Evolutionary conservation across 352 stramenopile genomes (phyloP).

Genomic region (Phytophthora idaei): DNA sequence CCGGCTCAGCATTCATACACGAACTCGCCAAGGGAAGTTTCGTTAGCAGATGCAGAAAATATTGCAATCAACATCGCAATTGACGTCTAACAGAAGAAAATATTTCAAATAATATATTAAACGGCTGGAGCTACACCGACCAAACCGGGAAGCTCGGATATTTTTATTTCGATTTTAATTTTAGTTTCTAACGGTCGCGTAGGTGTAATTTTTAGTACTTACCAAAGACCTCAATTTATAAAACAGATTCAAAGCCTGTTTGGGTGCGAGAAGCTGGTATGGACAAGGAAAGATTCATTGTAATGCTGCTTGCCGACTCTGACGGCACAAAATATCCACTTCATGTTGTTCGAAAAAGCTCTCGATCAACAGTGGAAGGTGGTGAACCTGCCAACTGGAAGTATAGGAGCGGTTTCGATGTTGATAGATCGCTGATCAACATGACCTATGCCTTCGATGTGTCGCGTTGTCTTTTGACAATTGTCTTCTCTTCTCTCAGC

Average conservation of each 20-base stretch:
- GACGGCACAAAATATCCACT: background rate
- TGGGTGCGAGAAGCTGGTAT: constrained; percentile 3
- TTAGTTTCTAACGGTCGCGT: no score
- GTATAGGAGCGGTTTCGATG: background rate
- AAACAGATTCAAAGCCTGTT: background rate
- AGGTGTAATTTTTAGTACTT: constrained; percentile 2
- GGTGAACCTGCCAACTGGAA: constrained; percentile 7
- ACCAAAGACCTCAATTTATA: constrained; percentile 5
- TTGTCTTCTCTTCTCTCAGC: no score
- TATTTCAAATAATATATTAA: no score
- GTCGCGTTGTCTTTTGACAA: no score
- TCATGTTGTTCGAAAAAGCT: constrained; percentile 4
- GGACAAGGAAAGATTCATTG: constrained; percentile 2
- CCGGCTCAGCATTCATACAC: no score
- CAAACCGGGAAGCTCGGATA: background rate
- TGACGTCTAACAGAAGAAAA: no score
- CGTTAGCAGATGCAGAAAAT: no score
- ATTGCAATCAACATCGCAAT: no score
- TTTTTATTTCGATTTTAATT: no score
- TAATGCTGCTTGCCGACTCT: constrained; percentile 4
- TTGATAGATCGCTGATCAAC: no score
- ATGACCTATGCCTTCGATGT: no score
- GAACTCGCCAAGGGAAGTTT: no score
- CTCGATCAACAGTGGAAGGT: background rate
- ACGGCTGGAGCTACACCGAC: background rate